Base-by-base conservation (phyloP, 257 asterid species). In the Salvia rosmarinus region DNA sequence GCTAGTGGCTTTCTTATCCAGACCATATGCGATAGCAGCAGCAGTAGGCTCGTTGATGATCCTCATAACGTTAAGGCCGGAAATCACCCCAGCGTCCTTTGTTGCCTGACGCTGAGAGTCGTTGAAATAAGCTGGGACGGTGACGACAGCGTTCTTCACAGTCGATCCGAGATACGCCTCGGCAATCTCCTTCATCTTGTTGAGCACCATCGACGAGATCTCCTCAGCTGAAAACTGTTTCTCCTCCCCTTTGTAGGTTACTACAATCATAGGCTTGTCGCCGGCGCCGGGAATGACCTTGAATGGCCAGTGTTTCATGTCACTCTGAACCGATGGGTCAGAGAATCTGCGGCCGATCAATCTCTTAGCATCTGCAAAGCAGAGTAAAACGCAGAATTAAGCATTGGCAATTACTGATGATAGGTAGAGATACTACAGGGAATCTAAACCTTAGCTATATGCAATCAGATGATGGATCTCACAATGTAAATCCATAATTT, bases 221-320 rank as follows among this genome's bases (percentile, higher is more conserved):
- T 77, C 77, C 72, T 77, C 81, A 0, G 81, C 81, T 2, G 77
- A 4, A 3, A 77, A 77, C 9, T 71, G 81, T 16, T 71, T 77
- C 55, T 70, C 73, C 25, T 76, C 77, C 4, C 67, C 80, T 35
- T 54, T 76, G 57, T 76, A 70, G 56, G 12, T 54, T 0, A 76
- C 69, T 0, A 63, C 63, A 8, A 76, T 70, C 77, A 76, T 70
- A 3, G 80, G 80, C 73, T 76, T 76, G 47, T 76, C 77, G 0
- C 68, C 64, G 5, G 68, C 25, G 4, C 77, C 80, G 1, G 81
- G 10, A 8, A 77, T 34, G 19, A 77, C 81, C 49, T 75, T 75
- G 46, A 75, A 75, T 1, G 79, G 71, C 79, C 79, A 75, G 7
- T 14, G 75, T 0, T 43, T 64, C 54, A 64, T 14, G 40, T 76